Conservation (phyloP, 2,329 filamentous ascomycete species). For the Colletotrichum musicola region DNA sequence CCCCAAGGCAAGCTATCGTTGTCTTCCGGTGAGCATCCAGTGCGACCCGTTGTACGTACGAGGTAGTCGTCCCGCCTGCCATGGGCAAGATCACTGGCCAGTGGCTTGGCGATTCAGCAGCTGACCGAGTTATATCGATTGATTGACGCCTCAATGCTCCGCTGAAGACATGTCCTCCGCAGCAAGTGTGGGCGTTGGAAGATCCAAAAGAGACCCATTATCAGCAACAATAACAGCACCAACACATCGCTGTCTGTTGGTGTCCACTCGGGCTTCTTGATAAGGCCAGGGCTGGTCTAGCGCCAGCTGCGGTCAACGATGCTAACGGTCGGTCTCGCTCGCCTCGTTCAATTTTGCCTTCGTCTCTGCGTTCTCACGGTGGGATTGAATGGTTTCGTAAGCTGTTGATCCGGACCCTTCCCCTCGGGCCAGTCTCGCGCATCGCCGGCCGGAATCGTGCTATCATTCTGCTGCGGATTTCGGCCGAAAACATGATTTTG, state of each 20-base stretch:
- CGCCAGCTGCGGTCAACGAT: no score
- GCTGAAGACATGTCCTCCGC: not conserved
- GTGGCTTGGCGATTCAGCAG: constrained; percentile 6
- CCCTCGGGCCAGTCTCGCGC: no score
- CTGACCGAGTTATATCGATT: not conserved
- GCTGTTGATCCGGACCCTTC: no score
- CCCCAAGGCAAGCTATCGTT: constrained; percentile 30
- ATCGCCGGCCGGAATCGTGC: no score
- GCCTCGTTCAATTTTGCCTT: no score
- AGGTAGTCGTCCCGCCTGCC: no score
- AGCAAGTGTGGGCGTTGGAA: not conserved
- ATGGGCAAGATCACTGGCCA: not conserved
- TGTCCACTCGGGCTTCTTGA: not conserved
- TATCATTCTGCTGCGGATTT: no score
- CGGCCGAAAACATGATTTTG: no score
- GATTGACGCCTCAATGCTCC: constrained; percentile 4
- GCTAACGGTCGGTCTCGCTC: no score
- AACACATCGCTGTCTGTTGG: not conserved
- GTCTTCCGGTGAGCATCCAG: constrained; percentile 1
- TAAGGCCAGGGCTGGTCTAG: no score
- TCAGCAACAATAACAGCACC: not conserved
- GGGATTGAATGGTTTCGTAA: no score
- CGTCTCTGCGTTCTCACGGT: no score
- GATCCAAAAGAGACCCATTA: constrained; percentile 2
- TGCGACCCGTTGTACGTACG: not conserved